A percentile compares a stretch with the other conserved stretches of the same genome.
Evolutionary conservation across 2,329 filamentous ascomycete genomes (phyloP).

Genomic region (Cucurbitaria berberidis): DNA sequence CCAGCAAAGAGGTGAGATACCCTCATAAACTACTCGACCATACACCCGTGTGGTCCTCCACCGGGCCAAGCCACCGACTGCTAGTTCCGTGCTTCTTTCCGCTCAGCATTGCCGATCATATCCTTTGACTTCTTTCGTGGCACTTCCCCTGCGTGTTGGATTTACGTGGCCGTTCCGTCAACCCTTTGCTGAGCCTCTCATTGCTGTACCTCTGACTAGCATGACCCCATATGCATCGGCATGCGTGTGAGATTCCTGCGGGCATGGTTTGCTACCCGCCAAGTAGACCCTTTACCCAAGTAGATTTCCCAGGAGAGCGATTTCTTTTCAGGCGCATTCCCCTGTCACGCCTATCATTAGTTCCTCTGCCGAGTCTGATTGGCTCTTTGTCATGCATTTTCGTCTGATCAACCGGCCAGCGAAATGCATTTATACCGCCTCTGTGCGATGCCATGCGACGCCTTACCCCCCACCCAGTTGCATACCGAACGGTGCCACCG

Average conservation of each 20-base stretch:
- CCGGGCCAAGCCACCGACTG: slow-evolving; percentile 7
- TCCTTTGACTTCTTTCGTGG: slow-evolving; percentile 4
- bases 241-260: slow-evolving; percentile 4
- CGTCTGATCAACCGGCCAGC: slow-evolving; percentile 7
- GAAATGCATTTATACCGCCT: slow-evolving; percentile 13
- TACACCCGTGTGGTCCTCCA: background rate
- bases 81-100: slow-evolving; percentile 2
- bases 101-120: slow-evolving; percentile 15
- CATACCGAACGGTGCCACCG: slow-evolving; percentile 27
- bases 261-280: slow-evolving; percentile 10
- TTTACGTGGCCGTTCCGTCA: slow-evolving; percentile 1
- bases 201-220: slow-evolving; percentile 1
- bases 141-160: slow-evolving; percentile 6
- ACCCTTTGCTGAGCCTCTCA: slow-evolving; percentile 4
- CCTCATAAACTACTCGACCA: background rate
- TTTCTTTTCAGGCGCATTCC: slow-evolving; percentile 2
- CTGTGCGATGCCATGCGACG: slow-evolving; percentile 17
- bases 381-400: slow-evolving; percentile 12
- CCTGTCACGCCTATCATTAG: slow-evolving; percentile 1
- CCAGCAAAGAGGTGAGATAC: slow-evolving; percentile 2
- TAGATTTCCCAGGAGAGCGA: slow-evolving; percentile 3
- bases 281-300: slow-evolving; percentile 12
- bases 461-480: slow-evolving; percentile 27
- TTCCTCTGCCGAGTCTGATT: slow-evolving; percentile 13
- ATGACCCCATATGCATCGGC: slow-evolving; percentile 3